Percentiles rank a stretch among this genome's conserved stretches.
These are phyloP conservation scores for Diaporthe vaccinii DNA, from an alignment of 2,329 filamentous ascomycete species.

Conservation along the genomic window DNA sequence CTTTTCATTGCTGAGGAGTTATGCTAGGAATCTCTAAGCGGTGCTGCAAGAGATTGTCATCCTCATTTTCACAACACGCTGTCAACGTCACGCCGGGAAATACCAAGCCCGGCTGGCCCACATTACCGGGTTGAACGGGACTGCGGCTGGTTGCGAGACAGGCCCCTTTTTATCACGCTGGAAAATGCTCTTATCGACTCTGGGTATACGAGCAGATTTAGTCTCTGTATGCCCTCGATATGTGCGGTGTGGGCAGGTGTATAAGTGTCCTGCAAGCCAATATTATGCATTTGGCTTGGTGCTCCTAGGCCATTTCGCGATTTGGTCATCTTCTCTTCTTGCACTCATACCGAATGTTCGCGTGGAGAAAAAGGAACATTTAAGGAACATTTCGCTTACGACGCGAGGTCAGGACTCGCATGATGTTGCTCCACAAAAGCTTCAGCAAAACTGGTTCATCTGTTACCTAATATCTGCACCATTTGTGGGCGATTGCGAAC, in stretches of 20 bases:
- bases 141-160: neutral
- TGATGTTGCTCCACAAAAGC: constrained; percentile 17
- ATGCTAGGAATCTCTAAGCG: neutral
- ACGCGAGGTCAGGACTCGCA: constrained; percentile 23
- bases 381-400: constrained; percentile 14
- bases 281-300: neutral
- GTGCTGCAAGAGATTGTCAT: neutral
- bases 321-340: constrained; percentile 3
- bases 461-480: constrained; percentile 15
- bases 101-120: constrained; percentile 19
- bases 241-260: neutral
- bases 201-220: no score
- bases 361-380: neutral
- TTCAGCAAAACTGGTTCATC: constrained; percentile 11
- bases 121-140: constrained; percentile 4
- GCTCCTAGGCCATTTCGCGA: neutral
- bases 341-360: constrained; percentile 2
- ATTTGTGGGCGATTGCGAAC: constrained; percentile 7
- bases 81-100: constrained; percentile 3
- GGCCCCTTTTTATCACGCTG: neutral
- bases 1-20: neutral
- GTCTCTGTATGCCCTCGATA: no score
- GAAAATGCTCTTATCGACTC: no score
- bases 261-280: neutral
- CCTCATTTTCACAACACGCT: constrained; percentile 11